phyloP scores from a whole-genome alignment of 1,284 basidiomycete species.

The Lentinus polychrous region DNA sequence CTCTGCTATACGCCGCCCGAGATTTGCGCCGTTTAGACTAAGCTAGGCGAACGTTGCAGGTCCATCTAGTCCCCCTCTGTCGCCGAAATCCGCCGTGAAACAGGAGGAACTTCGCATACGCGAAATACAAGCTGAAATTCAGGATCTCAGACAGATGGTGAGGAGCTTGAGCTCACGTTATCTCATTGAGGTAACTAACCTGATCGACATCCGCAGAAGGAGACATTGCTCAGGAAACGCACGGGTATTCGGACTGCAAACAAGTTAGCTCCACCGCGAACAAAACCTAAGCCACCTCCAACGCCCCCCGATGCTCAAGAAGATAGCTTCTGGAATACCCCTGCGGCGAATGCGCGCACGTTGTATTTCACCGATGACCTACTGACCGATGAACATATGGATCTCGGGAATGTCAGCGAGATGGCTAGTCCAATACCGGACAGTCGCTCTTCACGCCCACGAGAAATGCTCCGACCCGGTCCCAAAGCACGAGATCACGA shows the following conservation, averaged over 20 bases:
- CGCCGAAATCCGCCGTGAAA: slow-evolving; percentile 37
- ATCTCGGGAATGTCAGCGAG: slow-evolving; percentile 46
- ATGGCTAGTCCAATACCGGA: slow-evolving; percentile 40
- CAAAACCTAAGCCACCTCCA: slow-evolving; percentile 15
- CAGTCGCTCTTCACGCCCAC: background rate
- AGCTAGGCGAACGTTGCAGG: slow-evolving; percentile 27
- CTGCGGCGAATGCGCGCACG: slow-evolving; percentile 45
- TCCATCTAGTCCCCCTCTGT: slow-evolving; percentile 28
- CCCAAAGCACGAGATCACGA: background rate
- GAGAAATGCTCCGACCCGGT: background rate
- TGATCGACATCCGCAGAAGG: slow-evolving; percentile 32
- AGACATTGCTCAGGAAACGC: slow-evolving; percentile 28
- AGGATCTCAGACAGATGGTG: slow-evolving; percentile 46
- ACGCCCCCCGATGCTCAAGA: slow-evolving; percentile 31
- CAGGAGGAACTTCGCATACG: slow-evolving; percentile 54
- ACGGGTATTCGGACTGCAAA: slow-evolving; percentile 4
- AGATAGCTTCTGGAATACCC: slow-evolving; percentile 55
- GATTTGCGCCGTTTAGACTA: slow-evolving; percentile 16
- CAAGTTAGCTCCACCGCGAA: slow-evolving; percentile 6
- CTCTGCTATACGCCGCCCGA: background rate
- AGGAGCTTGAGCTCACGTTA: slow-evolving; percentile 3
- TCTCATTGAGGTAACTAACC: background rate
- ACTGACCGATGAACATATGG: slow-evolving; percentile 54
- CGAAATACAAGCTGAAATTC: slow-evolving; percentile 45
- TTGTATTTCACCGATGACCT: slow-evolving; percentile 56